phyloP scores from a whole-genome alignment of 225 moss, liverwort and hornwort species.

The Climacium dendroides region DNA sequence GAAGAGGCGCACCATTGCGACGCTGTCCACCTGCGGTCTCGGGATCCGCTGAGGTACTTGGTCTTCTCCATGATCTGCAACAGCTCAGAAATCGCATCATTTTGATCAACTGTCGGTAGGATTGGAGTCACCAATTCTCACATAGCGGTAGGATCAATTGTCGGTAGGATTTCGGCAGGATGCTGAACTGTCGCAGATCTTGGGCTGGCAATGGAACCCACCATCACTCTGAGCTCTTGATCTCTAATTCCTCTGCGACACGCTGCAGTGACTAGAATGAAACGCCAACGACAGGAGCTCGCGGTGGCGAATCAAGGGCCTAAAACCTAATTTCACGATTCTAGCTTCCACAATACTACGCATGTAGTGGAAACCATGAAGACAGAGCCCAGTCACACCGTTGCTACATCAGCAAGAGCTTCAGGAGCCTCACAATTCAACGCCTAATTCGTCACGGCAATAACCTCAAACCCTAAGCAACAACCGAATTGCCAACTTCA shows the following conservation, averaged over 20 bases:
- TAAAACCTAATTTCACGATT: neutral
- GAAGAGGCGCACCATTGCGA: neutral
- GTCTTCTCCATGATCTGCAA: no score
- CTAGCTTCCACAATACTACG: neutral
- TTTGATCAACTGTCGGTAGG: no score
- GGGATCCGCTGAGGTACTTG: neutral
- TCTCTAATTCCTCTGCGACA: neutral
- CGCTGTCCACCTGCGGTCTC: no score
- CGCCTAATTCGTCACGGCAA: neutral
- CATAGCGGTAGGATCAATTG: neutral
- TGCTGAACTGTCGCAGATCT: neutral
- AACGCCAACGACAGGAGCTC: neutral
- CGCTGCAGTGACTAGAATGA: neutral
- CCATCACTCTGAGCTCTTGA: neutral
- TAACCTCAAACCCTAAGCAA: neutral
- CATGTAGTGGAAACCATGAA: neutral
- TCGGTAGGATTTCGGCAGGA: neutral
- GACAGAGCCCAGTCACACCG: neutral
- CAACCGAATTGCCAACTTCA: neutral
- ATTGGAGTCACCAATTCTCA: neutral
- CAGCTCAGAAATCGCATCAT: neutral
- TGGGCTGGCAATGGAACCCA: neutral
- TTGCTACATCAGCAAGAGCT: neutral
- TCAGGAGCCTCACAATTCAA: neutral
- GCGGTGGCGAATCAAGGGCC: neutral